phyloP scores from a whole-genome alignment of 768 basidiomycete genomes.

The Mycena rebaudengoi region DNA sequence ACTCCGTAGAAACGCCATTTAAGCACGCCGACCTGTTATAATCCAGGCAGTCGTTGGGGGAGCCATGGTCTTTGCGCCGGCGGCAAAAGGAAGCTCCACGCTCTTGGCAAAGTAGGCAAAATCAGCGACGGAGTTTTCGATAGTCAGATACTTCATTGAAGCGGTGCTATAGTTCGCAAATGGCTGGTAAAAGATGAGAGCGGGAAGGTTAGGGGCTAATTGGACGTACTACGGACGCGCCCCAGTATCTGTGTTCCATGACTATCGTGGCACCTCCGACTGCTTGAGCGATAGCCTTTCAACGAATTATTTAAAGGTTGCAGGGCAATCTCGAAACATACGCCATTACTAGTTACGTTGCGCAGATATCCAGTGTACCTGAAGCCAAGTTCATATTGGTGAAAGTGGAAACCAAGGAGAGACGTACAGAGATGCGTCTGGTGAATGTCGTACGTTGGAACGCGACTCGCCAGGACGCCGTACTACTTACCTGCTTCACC shows the following conservation, averaged over 20 bases:
- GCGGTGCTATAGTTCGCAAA: slow-evolving; percentile 24
- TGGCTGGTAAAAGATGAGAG: slow-evolving; percentile 3
- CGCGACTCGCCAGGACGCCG: background rate
- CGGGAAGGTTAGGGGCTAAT: background rate
- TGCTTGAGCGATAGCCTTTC: slow-evolving; percentile 16
- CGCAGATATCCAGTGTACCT: slow-evolving; percentile 20
- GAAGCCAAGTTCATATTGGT: no score
- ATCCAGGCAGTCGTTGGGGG: slow-evolving; percentile 26
- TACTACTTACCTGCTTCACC: slow-evolving; percentile 16
- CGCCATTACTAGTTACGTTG: slow-evolving; percentile 20
- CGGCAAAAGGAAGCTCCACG: slow-evolving; percentile 55
- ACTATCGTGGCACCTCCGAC: slow-evolving; percentile 20
- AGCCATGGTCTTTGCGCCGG: slow-evolving; percentile 41
- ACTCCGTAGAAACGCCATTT: no score
- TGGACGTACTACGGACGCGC: slow-evolving; percentile 13
- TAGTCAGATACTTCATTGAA: slow-evolving; percentile 50
- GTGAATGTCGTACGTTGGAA: background rate
- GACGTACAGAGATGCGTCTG: slow-evolving; percentile 23
- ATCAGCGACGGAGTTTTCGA: slow-evolving; percentile 62
- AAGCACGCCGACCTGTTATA: slow-evolving; percentile 16
- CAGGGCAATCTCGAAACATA: background rate
- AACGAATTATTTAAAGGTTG: no score
- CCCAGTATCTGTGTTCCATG: slow-evolving; percentile 25
- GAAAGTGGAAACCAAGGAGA: no score
- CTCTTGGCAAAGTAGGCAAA: slow-evolving; percentile 58